Conservation (phyloP, 192 early-diverging fungal genomes). For the Fimicolochytrium jonesii region DNA sequence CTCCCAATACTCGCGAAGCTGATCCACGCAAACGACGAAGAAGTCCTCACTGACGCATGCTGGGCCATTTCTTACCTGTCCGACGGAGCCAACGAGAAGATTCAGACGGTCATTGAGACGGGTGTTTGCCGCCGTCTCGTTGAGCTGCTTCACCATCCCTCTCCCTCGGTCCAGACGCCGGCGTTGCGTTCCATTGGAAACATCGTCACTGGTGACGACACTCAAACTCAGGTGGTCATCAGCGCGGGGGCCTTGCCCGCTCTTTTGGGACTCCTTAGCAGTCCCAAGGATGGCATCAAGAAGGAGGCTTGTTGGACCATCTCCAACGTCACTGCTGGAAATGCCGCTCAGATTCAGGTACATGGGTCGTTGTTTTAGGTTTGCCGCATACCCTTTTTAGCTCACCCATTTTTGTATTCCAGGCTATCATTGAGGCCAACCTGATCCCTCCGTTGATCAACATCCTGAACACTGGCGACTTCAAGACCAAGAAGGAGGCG, state of each 20-base stretch:
- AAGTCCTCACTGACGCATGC: conserved; percentile 97
- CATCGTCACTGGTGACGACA: conserved; percentile 98
- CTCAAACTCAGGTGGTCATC: conserved; percentile 93
- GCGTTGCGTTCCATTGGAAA: conserved; percentile 96
- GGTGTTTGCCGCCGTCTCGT: conserved; percentile 92
- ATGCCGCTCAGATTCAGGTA: conserved; percentile 78
- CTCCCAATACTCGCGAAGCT: conserved; percentile 87
- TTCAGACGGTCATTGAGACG: conserved; percentile 94
- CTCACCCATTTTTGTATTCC: conserved; percentile 34
- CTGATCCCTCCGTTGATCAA: conserved; percentile 87
- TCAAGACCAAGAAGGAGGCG: conserved; percentile 98
- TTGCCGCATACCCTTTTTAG: conserved; percentile 69
- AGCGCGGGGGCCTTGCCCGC: conserved; percentile 83
- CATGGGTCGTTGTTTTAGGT: conserved; percentile 61
- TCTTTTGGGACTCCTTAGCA: conserved; percentile 75
- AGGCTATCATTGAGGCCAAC: conserved; percentile 92
- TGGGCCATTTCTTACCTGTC: conserved; percentile 99
- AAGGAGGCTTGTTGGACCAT: conserved; percentile 99
- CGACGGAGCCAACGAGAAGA: conserved; percentile 95
- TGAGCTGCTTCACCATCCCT: conserved; percentile 80
- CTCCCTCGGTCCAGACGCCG: conserved; percentile 90
- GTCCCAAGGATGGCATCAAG: conserved; percentile 90
- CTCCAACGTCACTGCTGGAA: conserved; percentile 98
- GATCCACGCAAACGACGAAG: conserved; percentile 86
- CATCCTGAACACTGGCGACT: conserved; percentile 82